Evolutionary conservation across 2,329 filamentous ascomycete species (phyloP), one percentile per base, ranked within the genome.

Genomic region (Septoria linicola): DNA sequence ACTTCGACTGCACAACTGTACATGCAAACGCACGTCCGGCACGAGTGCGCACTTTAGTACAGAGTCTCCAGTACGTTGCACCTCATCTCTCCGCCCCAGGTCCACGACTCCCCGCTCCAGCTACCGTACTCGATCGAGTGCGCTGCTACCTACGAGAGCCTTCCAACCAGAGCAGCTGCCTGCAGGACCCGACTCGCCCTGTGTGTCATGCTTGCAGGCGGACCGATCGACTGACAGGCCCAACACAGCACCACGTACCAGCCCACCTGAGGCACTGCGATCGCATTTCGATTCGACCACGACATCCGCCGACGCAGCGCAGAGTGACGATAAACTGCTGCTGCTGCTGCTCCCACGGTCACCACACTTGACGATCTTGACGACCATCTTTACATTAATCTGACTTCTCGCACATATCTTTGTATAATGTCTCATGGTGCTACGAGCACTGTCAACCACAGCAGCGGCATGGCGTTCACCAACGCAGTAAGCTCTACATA

Each of bases 391-490:
- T 55, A 57, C 51, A 58, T 32, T 60, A 57, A 59, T 57, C 53
- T 51, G 48, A 50, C 44, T 53, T 59, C 53, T 51, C 51, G 55
- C 55, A 60, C 63, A 63, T 60, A 63, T 49, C 53, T 59, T 50
- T 59, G 55, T 57, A 57, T 59, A 63, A 63, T 64, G 58, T 60
- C 58, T 54, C 59, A 59, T 58, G 61, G 54, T 60, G 55, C 54
- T 49, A 48, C 51, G 36, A 51, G 49, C 50, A 59, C 59, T 49
- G 36, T 48, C 39, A 41, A 54, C 23, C 59, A 55, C 17, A 31
- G 21, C 44, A 31, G 5, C 25, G 49, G 23, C 23, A 61, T 61
- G 59, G 57, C 59, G 32, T 60, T 63, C 43, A 32, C 53, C 4
- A 58, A 53, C 51, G 55, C 41, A 27, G 59, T 63, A 47, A 35